These are phyloP conservation scores for Bremia lactucae DNA, from an alignment of 352 stramenopile species.

Conservation along the genomic window DNA sequence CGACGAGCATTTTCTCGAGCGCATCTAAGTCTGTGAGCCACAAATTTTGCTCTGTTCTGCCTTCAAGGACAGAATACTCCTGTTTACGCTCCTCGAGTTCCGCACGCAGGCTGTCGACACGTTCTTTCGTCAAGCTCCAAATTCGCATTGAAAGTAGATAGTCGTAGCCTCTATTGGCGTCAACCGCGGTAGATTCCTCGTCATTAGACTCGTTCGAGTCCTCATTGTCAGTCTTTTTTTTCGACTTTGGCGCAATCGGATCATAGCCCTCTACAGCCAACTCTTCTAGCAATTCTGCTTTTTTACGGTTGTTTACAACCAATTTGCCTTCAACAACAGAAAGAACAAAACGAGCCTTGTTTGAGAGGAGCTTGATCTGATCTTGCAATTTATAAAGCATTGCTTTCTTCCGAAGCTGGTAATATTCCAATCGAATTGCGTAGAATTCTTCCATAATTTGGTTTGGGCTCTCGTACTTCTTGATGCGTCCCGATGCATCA, in stretches of 20 bases:
- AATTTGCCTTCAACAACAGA: constrained; percentile 87
- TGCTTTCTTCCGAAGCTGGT: constrained; percentile 86
- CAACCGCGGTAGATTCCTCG: constrained; percentile 23
- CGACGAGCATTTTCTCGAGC: constrained; percentile 59
- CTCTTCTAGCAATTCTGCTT: constrained; percentile 86
- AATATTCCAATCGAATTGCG: constrained; percentile 85
- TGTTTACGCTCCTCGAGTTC: constrained; percentile 82
- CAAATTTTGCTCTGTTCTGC: constrained; percentile 81
- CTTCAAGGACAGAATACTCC: constrained; percentile 74
- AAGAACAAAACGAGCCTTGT: constrained; percentile 94
- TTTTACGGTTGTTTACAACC: constrained; percentile 91
- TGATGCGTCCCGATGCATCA: constrained; percentile 82
- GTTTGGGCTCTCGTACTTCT: constrained; percentile 88
- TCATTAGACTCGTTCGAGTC: constrained; percentile 49
- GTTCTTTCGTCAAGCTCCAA: constrained; percentile 89
- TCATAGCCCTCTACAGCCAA: constrained; percentile 87
- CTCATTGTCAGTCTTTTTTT: constrained; percentile 40
- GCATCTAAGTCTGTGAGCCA: constrained; percentile 91
- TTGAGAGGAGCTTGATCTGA: constrained; percentile 86
- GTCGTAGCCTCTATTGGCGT: constrained; percentile 76
- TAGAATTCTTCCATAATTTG: constrained; percentile 94
- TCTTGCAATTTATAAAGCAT: constrained; percentile 85
- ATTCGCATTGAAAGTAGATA: constrained; percentile 95
- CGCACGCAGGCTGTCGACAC: constrained; percentile 83
- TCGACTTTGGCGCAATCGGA: constrained; percentile 35